phyloP scores from a whole-genome alignment of 257 asterid genomes.

The Nicotiana tabacum region DNA sequence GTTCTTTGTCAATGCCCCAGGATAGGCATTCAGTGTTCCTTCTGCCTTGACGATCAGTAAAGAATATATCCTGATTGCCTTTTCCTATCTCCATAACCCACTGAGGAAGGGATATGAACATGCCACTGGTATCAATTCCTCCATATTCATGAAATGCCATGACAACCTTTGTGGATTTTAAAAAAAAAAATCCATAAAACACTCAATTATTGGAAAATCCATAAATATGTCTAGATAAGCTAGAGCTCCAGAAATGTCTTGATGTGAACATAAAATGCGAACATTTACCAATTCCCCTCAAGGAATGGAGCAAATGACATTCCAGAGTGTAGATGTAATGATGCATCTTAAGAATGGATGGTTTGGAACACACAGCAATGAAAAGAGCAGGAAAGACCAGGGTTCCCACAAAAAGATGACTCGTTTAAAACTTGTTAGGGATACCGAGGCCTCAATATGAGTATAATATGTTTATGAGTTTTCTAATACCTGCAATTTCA shows the following conservation, averaged over 20 bases:
- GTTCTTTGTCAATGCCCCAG: conserved; percentile 72
- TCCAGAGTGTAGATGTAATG: not conserved
- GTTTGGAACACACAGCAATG: not conserved
- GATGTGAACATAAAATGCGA: not conserved
- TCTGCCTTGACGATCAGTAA: conserved; percentile 77
- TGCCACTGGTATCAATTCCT: conserved; percentile 56
- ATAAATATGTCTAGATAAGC: not conserved
- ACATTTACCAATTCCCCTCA: not conserved
- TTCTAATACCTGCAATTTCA: conserved; percentile 60
- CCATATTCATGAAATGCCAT: conserved; percentile 72
- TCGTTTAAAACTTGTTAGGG: not conserved
- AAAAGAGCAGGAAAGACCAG: not conserved
- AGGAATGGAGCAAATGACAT: not conserved
- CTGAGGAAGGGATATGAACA: conserved; percentile 59
- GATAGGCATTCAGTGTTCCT: conserved; percentile 73
- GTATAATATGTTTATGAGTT: not conserved
- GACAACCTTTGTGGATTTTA: conserved; percentile 42
- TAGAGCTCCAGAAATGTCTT: not conserved
- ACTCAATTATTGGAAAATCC: not conserved
- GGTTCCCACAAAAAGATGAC: not conserved
- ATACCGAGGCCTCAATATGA: not conserved
- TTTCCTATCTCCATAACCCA: conserved; percentile 81
- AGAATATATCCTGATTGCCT: conserved; percentile 68
- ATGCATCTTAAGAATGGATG: not conserved
- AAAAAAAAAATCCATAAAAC: not conserved